phyloP scores from a whole-genome alignment of 2,329 filamentous ascomycete species.

The Phyllosticta ampelicida region DNA sequence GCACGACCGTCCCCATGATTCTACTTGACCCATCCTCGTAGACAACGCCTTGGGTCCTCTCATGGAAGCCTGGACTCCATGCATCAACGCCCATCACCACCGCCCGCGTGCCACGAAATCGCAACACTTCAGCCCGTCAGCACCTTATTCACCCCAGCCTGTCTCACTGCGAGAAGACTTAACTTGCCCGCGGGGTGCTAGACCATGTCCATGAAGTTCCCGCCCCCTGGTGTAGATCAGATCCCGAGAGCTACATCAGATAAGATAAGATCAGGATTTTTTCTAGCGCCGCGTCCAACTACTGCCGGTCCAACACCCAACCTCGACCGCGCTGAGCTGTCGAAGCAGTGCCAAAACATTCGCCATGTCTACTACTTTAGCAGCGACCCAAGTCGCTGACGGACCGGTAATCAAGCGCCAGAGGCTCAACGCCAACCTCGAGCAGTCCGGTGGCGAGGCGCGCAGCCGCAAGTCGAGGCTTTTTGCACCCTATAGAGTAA shows the following conservation, averaged over 20 bases:
- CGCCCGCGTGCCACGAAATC: neutral
- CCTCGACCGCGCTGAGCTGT: neutral
- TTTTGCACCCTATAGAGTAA: constrained; percentile 86
- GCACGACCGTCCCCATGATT: neutral
- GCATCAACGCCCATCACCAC: neutral
- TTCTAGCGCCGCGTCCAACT: constrained; percentile 4
- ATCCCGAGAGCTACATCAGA: neutral
- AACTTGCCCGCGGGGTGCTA: neutral
- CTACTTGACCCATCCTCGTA: neutral
- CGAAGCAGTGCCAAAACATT: neutral
- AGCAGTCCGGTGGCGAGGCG: constrained; percentile 19
- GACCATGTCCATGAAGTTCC: neutral
- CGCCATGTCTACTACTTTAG: constrained; percentile 15
- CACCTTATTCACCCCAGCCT: neutral
- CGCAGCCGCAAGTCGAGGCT: constrained; percentile 52
- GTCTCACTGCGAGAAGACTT: neutral
- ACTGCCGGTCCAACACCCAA: neutral
- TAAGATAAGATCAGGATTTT: constrained; percentile 7
- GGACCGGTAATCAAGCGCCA: constrained; percentile 64
- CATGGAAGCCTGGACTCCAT: neutral
- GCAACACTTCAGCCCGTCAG: neutral
- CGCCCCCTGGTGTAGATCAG: constrained; percentile 7
- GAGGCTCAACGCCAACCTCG: constrained; percentile 38
- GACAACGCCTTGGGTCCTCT: neutral
- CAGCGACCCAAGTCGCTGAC: constrained; percentile 31